Evolutionary conservation across 176 grass and related monocot genomes (phyloP).

Genomic region (Triticum urartu): DNA sequence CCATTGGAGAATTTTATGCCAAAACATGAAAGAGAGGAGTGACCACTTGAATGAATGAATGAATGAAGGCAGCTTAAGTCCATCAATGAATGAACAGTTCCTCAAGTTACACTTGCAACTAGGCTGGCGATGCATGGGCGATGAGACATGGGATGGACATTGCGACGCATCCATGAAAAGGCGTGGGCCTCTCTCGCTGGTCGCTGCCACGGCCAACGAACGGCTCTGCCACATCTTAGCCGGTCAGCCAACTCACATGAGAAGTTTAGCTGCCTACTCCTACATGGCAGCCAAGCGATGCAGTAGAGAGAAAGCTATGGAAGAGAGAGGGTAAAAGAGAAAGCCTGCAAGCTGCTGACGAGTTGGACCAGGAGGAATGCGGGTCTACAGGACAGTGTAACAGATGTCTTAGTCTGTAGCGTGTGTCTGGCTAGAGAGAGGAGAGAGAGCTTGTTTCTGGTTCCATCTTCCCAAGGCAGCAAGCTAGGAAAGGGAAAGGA

Average conservation of each 20-base stretch:
- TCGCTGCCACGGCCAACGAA: slow-evolving; percentile 33
- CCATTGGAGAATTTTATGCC: slow-evolving; percentile 42
- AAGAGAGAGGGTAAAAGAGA: background rate
- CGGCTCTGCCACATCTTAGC: slow-evolving; percentile 32
- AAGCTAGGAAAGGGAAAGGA: slow-evolving; percentile 32
- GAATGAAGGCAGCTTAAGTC: slow-evolving; percentile 20
- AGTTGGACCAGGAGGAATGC: slow-evolving; percentile 11
- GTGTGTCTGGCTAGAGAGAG: slow-evolving; percentile 22
- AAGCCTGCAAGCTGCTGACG: slow-evolving; percentile 6
- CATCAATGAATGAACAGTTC: slow-evolving; percentile 41
- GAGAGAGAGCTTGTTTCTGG: slow-evolving; percentile 4
- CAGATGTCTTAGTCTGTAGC: slow-evolving; percentile 30
- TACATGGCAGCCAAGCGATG: slow-evolving; percentile 38
- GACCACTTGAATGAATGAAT: slow-evolving; percentile 29
- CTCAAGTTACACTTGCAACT: slow-evolving; percentile 31
- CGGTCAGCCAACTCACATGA: slow-evolving; percentile 48
- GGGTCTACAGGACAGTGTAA: slow-evolving; percentile 16
- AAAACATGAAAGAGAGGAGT: slow-evolving; percentile 37
- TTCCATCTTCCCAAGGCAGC: slow-evolving; percentile 40
- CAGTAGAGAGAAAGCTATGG: slow-evolving; percentile 11
- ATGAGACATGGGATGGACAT: slow-evolving; percentile 10
- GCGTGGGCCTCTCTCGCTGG: slow-evolving; percentile 31
- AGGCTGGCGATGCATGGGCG: background rate
- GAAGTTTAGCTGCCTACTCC: slow-evolving; percentile 36
- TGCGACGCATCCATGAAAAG: slow-evolving; percentile 33